Percentiles rank a stretch among this genome's conserved stretches.
Conservation (phyloP, 305 asterid genomes). For the Solanum hybrid region DNA sequence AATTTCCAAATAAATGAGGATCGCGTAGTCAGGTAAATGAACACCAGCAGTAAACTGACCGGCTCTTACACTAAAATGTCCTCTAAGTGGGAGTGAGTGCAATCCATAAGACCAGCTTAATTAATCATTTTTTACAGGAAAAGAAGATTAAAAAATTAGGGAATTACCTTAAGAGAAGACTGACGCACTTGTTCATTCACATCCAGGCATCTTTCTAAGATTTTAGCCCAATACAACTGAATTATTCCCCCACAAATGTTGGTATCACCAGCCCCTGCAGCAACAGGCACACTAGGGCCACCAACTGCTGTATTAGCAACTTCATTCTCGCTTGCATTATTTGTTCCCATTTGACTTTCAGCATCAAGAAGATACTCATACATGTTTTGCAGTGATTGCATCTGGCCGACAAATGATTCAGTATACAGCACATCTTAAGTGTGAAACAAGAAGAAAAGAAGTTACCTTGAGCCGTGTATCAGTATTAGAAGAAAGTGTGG, state of each 20-base stretch:
- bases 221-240: constrained; percentile 79
- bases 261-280: constrained; percentile 99
- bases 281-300: constrained; percentile 77
- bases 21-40: not conserved
- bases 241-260: constrained; percentile 93
- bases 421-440: constrained; percentile 14
- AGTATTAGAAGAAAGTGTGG: constrained; percentile 50
- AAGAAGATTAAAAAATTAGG: not conserved
- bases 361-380: constrained; percentile 95
- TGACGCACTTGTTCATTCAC: constrained; percentile 80
- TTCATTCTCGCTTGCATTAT: constrained; percentile 40
- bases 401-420: constrained; percentile 45
- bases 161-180: constrained; percentile 79
- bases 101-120: not conserved
- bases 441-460: constrained; percentile 7
- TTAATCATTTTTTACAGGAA: not conserved
- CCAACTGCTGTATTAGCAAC: constrained; percentile 37
- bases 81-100: not conserved
- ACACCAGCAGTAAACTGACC: not conserved
- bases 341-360: constrained; percentile 77
- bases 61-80: not conserved
- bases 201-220: constrained; percentile 79
- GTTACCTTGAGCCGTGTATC: constrained; percentile 84
- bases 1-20: not conserved
- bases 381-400: constrained; percentile 93